Conservation (phyloP, 2,329 filamentous ascomycete genomes). For the Geosmithia flava region DNA sequence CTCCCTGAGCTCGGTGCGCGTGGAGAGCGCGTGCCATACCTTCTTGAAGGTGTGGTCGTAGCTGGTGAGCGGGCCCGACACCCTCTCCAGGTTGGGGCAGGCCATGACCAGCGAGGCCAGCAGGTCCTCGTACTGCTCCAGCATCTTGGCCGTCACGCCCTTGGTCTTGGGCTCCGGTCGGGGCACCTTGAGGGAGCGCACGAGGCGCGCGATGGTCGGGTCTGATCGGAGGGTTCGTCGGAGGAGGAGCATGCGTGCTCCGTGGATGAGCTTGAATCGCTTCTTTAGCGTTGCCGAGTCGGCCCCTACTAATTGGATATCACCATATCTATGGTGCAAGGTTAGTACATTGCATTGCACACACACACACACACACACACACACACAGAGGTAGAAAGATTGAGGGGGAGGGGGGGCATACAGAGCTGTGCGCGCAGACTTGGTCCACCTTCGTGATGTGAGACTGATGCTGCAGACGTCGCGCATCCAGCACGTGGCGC, state of each 20-base stretch:
- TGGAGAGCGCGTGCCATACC: constrained; percentile 46
- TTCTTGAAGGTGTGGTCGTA: constrained; percentile 45
- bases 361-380: neutral
- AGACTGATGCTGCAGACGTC: constrained; percentile 40
- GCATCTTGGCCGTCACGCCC: constrained; percentile 9
- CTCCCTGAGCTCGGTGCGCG: constrained; percentile 39
- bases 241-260: constrained; percentile 41
- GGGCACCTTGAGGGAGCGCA: constrained; percentile 43
- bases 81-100: constrained; percentile 49
- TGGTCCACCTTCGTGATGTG: constrained; percentile 37
- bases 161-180: constrained; percentile 27
- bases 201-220: constrained; percentile 37
- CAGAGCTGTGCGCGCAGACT: constrained; percentile 36
- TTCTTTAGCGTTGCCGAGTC: constrained; percentile 45
- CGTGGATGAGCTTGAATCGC: constrained; percentile 39
- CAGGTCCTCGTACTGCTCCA: constrained; percentile 41
- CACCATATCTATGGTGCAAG: constrained; percentile 31
- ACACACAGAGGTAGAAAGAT: neutral
- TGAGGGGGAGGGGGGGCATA: no score
- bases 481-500: constrained; percentile 54
- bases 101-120: constrained; percentile 51
- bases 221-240: constrained; percentile 43
- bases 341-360: neutral
- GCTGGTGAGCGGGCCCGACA: constrained; percentile 38
- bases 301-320: constrained; percentile 45